Evolutionary conservation across 371 early-diverging fungal genomes (phyloP).

Genomic region (Mortierella sp.): DNA sequence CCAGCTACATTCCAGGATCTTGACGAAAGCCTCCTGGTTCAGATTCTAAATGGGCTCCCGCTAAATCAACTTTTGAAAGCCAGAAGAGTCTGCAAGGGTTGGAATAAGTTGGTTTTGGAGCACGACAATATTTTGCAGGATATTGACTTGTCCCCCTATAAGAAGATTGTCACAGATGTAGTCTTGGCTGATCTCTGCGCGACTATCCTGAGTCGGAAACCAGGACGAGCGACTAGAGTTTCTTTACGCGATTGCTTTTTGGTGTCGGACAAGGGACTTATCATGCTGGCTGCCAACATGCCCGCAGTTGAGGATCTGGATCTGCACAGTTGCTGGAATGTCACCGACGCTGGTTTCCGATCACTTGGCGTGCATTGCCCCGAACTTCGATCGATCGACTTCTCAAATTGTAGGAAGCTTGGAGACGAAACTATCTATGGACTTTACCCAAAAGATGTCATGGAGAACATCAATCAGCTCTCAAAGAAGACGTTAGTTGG

Average conservation of each 20-base stretch:
- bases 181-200: constrained; percentile 26
- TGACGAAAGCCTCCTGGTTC: constrained; percentile 23
- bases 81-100: constrained; percentile 41
- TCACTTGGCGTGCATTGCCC: constrained; percentile 59
- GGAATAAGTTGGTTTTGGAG: constrained; percentile 52
- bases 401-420: constrained; percentile 86
- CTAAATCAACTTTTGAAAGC: constrained; percentile 23
- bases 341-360: constrained; percentile 77
- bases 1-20: constrained; percentile 44
- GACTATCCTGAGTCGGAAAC: constrained; percentile 28
- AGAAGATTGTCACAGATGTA: constrained; percentile 62
- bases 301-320: constrained; percentile 65
- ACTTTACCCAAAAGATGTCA: constrained; percentile 51
- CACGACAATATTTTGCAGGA: constrained; percentile 46
- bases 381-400: constrained; percentile 64
- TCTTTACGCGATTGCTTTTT: constrained; percentile 56
- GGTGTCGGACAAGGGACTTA: constrained; percentile 65
- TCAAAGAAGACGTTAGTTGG: background rate
- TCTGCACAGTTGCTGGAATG: constrained; percentile 82
- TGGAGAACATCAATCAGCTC: constrained; percentile 8
- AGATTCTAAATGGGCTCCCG: constrained; percentile 23
- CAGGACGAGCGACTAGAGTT: constrained; percentile 18
- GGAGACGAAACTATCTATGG: constrained; percentile 73
- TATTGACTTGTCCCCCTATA: constrained; percentile 60
- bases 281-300: constrained; percentile 48